Percentiles rank a stretch among this genome's conserved stretches.
phyloP scores from a whole-genome alignment of 148 eudicot genomes.

The Bassia scoparia region DNA sequence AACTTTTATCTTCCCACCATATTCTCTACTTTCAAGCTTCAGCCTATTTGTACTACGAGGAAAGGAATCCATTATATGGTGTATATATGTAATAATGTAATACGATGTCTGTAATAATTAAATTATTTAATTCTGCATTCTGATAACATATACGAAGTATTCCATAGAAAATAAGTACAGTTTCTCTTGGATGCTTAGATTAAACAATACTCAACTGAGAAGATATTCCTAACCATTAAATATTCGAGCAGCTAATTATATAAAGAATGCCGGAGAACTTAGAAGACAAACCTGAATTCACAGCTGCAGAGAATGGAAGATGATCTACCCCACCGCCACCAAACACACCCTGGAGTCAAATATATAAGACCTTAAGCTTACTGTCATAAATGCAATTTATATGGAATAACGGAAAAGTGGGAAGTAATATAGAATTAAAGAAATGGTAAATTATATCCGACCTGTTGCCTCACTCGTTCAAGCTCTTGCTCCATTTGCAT shows the following conservation, averaged over 20 bases:
- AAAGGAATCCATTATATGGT: not conserved
- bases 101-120: not conserved
- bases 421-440: not conserved
- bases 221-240: not conserved
- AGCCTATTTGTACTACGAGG: not conserved
- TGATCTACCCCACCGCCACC: conserved; percentile 57
- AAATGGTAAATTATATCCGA: conserved; percentile 20
- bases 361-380: conserved; percentile 17
- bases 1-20: not conserved
- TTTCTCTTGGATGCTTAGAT: not conserved
- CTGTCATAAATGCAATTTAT: not conserved
- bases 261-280: not conserved
- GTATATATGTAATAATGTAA: not conserved
- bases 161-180: not conserved
- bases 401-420: too few species aligned
- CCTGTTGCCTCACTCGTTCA: conserved; percentile 77
- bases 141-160: too few species aligned
- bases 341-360: conserved; percentile 53
- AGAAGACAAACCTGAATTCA: conserved; percentile 69
- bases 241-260: not conserved
- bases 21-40: conserved; percentile 4
- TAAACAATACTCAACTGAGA: not conserved
- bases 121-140: not conserved
- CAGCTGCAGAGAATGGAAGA: conserved; percentile 44
- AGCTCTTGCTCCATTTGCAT: conserved; percentile 92